A percentile compares a stretch with the other conserved stretches of the same genome.
These are phyloP conservation scores for Globisporangium takayamanum DNA, from an alignment of 352 stramenopile species.

Conservation along the genomic window DNA sequence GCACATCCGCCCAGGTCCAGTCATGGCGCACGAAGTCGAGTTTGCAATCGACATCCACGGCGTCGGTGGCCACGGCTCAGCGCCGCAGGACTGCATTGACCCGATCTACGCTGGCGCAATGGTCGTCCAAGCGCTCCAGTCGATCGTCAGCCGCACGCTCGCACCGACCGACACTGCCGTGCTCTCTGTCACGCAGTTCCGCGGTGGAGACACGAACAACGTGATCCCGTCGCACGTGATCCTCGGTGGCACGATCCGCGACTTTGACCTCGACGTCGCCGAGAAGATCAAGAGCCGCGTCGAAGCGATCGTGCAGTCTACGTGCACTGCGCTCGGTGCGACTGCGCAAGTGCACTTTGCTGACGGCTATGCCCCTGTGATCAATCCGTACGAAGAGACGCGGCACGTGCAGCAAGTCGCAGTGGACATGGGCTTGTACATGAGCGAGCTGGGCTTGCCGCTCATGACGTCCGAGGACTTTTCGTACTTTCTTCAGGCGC, in stretches of 20 bases:
- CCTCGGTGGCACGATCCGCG: constrained; percentile 90
- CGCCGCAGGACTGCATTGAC: constrained; percentile 89
- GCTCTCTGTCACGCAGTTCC: constrained; percentile 88
- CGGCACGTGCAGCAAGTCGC: constrained; percentile 68
- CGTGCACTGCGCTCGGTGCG: constrained; percentile 73
- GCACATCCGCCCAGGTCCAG: constrained; percentile 79
- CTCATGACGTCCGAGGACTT: constrained; percentile 96
- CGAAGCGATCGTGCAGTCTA: constrained; percentile 80
- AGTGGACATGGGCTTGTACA: constrained; percentile 59
- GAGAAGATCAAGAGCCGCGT: constrained; percentile 81
- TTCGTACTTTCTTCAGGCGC: constrained; percentile 82
- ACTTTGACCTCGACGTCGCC: constrained; percentile 85
- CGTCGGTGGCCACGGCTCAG: constrained; percentile 92
- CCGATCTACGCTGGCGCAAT: constrained; percentile 88
- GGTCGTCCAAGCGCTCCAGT: constrained; percentile 91
- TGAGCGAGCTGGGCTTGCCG: constrained; percentile 71
- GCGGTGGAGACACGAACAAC: constrained; percentile 92
- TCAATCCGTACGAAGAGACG: constrained; percentile 79
- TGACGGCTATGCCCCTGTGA: constrained; percentile 69
- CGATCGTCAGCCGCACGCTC: constrained; percentile 87
- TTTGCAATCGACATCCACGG: constrained; percentile 91
- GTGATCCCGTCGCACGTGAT: constrained; percentile 87
- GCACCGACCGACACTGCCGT: constrained; percentile 91
- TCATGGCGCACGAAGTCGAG: constrained; percentile 90
- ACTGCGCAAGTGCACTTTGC: constrained; percentile 54